Percentiles rank a stretch among this genome's conserved stretches.
Conservation (phyloP, 495 filamentous ascomycete species). For the Tricharina praecox region DNA sequence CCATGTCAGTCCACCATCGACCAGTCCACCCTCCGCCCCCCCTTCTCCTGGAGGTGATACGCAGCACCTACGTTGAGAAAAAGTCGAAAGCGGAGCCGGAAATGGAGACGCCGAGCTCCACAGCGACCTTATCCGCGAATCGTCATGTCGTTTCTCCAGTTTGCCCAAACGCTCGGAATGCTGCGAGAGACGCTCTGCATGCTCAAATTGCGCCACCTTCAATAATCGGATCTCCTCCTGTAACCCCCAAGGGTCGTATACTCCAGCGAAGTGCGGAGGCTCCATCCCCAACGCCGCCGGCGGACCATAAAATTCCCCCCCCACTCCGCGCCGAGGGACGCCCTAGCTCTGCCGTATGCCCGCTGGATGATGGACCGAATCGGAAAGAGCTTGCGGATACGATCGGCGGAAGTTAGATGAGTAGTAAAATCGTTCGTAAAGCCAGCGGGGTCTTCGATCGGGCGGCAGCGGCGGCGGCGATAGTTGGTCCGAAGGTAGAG, state of each 20-base stretch:
- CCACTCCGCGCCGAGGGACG: not conserved
- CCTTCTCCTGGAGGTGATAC: no score
- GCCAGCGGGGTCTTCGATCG: no score
- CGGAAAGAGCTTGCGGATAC: no score
- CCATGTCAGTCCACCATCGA: no score
- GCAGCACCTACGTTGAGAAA: constrained; percentile 22
- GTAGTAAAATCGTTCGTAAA: no score
- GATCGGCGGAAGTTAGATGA: no score
- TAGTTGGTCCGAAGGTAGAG: no score
- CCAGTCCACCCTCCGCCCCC: no score
- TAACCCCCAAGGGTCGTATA: constrained; percentile 48
- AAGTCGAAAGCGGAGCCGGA: constrained; percentile 32
- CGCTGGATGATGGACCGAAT: no score
- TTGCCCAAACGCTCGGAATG: constrained; percentile 35
- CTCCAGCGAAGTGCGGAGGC: constrained; percentile 13
- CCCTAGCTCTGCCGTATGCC: no score
- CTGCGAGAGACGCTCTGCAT: constrained; percentile 36
- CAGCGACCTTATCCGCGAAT: constrained; percentile 47
- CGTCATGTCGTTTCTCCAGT: constrained; percentile 50
- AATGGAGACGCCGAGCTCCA: constrained; percentile 55
- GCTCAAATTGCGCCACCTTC: constrained; percentile 46
- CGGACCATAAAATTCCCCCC: not conserved
- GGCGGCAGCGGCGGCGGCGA: no score
- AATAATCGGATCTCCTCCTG: constrained; percentile 51
- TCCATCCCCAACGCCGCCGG: constrained; percentile 2